phyloP scores from a whole-genome alignment of 2,329 filamentous ascomycete genomes.

The Coleophoma cylindrospora region DNA sequence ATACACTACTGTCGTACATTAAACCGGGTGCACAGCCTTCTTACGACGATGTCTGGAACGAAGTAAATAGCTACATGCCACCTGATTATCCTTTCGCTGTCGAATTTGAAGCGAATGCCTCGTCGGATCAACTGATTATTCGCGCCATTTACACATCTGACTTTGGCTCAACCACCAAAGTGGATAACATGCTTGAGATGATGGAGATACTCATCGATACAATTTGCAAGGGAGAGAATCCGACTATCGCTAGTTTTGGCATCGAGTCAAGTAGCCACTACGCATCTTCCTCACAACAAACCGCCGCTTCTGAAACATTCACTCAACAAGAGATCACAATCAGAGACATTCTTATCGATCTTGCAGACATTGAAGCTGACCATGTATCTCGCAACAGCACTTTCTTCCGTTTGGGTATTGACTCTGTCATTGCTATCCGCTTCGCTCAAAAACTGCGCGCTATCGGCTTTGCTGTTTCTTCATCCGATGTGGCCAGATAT shows the following conservation, averaged over 20 bases:
- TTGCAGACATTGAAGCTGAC: conserved; percentile 16
- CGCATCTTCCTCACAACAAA: conserved; percentile 5
- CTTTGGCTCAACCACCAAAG: conserved; percentile 19
- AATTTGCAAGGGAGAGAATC: conserved; percentile 20
- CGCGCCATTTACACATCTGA: conserved; percentile 21
- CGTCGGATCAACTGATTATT: conserved; percentile 17
- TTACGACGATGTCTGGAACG: conserved; percentile 18
- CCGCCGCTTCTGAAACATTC: conserved; percentile 4
- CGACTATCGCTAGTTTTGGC: conserved; percentile 18
- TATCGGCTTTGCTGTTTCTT: neutral
- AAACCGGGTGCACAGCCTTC: conserved; percentile 5
- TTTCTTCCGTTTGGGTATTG: conserved; percentile 30
- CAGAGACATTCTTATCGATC: conserved; percentile 16
- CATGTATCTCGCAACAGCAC: conserved; percentile 25
- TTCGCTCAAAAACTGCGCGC: neutral
- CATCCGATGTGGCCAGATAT: neutral
- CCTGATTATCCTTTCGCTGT: conserved; percentile 30
- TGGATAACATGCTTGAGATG: conserved; percentile 25
- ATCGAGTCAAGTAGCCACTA: neutral
- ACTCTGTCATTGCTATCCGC: conserved; percentile 30
- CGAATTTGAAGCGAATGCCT: conserved; percentile 25
- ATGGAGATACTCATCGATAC: conserved; percentile 26
- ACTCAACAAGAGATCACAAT: conserved; percentile 18
- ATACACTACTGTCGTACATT: conserved; percentile 29
- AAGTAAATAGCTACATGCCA: conserved; percentile 28